These are phyloP conservation scores for Coleophoma eucalyptorum DNA, from an alignment of 2,329 filamentous ascomycete species.

Conservation along the genomic window DNA sequence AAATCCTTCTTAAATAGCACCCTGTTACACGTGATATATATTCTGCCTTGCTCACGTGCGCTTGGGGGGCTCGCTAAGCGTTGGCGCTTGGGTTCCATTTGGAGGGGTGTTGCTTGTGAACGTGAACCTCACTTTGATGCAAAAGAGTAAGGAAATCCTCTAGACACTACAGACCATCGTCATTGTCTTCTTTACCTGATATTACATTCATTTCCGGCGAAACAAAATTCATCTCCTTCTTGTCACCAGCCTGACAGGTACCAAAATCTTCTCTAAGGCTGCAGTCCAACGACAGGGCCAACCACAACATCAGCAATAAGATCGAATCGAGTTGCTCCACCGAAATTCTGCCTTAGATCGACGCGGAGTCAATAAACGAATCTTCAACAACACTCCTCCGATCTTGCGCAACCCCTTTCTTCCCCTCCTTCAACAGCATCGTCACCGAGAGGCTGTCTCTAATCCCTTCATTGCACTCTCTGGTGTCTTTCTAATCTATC, in stretches of 20 bases:
- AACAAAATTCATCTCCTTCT: too few species aligned
- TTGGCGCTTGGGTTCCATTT: too few species aligned
- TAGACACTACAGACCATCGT: too few species aligned
- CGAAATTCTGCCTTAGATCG: constrained; percentile 2
- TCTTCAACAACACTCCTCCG: constrained; percentile 2
- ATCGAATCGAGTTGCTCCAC: background rate
- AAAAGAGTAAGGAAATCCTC: background rate
- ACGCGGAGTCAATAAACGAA: constrained; percentile 1
- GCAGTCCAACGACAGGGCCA: background rate
- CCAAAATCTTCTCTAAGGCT: too few species aligned
- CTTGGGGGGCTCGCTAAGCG: too few species aligned
- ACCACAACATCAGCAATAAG: background rate
- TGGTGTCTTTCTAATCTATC: too few species aligned
- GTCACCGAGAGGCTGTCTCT: background rate
- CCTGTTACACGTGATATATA: too few species aligned
- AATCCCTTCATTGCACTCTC: background rate
- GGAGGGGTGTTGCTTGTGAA: background rate
- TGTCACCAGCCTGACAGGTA: too few species aligned
- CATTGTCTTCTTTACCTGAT: too few species aligned
- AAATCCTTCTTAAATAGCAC: too few species aligned
- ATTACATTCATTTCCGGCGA: too few species aligned
- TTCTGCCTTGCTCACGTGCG: too few species aligned
- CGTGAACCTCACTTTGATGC: background rate
- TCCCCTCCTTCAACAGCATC: constrained; percentile 3
- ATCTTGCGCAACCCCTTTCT: constrained; percentile 8